Evolutionary conservation across 2,329 filamentous ascomycete genomes (phyloP), one percentile per base, ranked within the genome.

Genomic region (Zymoseptoria pseudotritici): DNA sequence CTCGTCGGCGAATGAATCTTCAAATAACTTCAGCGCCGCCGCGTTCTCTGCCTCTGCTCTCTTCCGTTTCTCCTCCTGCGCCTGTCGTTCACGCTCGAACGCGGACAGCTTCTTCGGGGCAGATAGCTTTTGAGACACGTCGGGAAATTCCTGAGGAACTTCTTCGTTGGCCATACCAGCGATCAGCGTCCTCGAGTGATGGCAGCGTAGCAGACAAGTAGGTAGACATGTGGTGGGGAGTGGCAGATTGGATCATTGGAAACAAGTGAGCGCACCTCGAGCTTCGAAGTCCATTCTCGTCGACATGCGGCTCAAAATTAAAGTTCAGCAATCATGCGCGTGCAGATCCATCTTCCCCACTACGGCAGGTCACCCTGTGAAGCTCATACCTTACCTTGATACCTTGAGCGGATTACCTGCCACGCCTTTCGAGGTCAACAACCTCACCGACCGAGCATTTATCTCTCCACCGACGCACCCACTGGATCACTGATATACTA

Each of bases 11-110:
- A 90, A 89, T 58, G 83, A 91, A 75, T 93, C 93, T 59, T 94
- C 85, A 66, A 96, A 96, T 65, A 93, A 90, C 67, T 91, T 86
- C 73, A 92, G 89, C 0, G 91, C 90, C 22, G 90, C 91, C 21
- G 89, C 90, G 6, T 90, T 95, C 76, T 96, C 92, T 66, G 88
- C 90, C 69, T 88, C 88, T 74, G 96, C 92, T 66, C 90, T 84
- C 67, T 84, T 82, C 61, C 89, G 86, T 77, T 96, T 96, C 22
- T 90, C 91, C 78, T 96, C 91, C 59, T 89, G 90, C 73, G 96
- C 91, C 61, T 90, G 90, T 74, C 89, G 91, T 73, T 95, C 89
- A 68, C 87, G 87, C 77, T 96, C 92, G 73, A 95, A 96, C 24
- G 88, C 82, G 20, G 91, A 95, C 72, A 94, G 90, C 75, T 92